Conservation (phyloP, 306 rosid species). For the Crotalaria pallida region DNA sequence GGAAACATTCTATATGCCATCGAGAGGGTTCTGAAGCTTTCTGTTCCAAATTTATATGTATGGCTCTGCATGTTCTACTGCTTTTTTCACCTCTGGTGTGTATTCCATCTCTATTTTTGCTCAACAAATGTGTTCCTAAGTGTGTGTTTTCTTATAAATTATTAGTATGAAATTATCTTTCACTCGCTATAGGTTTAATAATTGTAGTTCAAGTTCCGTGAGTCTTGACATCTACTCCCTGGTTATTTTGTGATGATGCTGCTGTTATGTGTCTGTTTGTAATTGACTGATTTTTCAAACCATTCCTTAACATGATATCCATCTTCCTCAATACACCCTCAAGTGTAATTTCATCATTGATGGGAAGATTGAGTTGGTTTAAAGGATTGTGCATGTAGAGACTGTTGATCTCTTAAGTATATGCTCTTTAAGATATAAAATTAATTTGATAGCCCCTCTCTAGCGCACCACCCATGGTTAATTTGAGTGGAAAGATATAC, state of each 20-base stretch:
- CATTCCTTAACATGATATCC: slow-evolving; percentile 3
- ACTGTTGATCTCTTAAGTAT: background rate
- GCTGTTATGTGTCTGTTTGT: background rate
- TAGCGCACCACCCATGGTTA: background rate
- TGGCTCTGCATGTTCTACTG: slow-evolving; percentile 99
- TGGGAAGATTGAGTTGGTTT: background rate
- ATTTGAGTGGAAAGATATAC: background rate
- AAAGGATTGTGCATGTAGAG: background rate
- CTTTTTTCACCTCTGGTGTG: slow-evolving; percentile 95
- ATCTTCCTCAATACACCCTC: background rate
- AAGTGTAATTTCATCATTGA: background rate
- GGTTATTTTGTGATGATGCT: background rate
- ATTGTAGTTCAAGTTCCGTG: slow-evolving; percentile 1
- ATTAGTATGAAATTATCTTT: slow-evolving; percentile 2
- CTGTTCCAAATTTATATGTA: slow-evolving; percentile 93
- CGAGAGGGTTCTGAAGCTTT: slow-evolving; percentile 95
- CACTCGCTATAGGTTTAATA: slow-evolving; percentile 3
- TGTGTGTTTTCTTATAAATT: background rate
- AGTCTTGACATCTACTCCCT: slow-evolving; percentile 3
- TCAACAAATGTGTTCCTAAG: background rate
- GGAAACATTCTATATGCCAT: slow-evolving; percentile 75
- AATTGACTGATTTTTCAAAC: slow-evolving; percentile 2
- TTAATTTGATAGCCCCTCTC: background rate
- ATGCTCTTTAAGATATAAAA: background rate
- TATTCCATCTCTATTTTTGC: slow-evolving; percentile 17